Evolutionary conservation across 179 eudicot species (phyloP).

Genomic region (Pouteria campechiana): DNA sequence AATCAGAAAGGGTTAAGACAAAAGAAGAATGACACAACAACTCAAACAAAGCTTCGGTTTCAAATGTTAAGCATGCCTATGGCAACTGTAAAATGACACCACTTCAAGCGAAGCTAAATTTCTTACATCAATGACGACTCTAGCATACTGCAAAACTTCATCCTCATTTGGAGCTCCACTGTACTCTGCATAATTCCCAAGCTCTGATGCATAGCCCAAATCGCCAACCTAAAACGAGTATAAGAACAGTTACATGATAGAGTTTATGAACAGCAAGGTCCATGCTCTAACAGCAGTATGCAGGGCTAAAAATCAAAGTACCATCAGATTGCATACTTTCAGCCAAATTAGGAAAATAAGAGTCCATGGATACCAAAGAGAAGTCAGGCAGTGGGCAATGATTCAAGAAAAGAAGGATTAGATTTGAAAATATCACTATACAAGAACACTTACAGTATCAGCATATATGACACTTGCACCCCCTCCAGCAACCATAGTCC

Average conservation of each 20-base stretch:
- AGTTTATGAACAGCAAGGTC: background rate
- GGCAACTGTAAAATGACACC: too few relatives aligned
- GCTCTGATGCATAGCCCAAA: constrained; percentile 85
- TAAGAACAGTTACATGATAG: background rate
- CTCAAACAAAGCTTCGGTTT: too few relatives aligned
- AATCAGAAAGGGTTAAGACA: too few relatives aligned
- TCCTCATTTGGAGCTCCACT: constrained; percentile 96
- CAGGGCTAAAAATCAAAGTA: too few relatives aligned
- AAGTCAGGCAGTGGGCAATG: too few relatives aligned
- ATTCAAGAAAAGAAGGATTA: too few relatives aligned
- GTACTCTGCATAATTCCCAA: constrained; percentile 91
- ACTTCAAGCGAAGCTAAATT: background rate
- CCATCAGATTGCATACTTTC: too few relatives aligned
- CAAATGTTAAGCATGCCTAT: too few relatives aligned
- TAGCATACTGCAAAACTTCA: constrained; percentile 76
- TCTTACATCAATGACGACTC: constrained; percentile 83
- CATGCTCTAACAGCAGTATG: background rate
- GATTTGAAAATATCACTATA: too few relatives aligned
- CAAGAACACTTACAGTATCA: constrained; percentile 50
- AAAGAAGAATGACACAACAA: too few relatives aligned
- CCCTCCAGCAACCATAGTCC: constrained; percentile 97
- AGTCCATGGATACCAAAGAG: too few relatives aligned
- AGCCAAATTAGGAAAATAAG: too few relatives aligned
- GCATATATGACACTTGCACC: constrained; percentile 95
- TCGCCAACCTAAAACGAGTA: constrained; percentile 78